Percentiles rank a stretch among this genome's conserved stretches.
phyloP scores from a whole-genome alignment of 2,329 filamentous ascomycete genomes.

The Immersiporthe knoxdaviesiana region DNA sequence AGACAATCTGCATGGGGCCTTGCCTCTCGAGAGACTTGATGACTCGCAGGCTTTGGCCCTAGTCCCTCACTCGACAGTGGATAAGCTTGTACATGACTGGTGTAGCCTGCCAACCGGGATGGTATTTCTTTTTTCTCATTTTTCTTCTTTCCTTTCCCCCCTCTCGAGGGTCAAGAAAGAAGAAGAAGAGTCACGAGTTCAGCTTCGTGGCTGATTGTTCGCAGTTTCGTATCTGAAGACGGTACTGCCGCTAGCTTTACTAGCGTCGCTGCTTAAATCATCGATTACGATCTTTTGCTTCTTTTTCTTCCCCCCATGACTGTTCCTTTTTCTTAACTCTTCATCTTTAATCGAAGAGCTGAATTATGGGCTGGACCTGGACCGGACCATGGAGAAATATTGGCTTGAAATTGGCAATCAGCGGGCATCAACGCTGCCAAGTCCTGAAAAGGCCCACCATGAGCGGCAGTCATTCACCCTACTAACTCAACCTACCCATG shows the following conservation, averaged over 20 bases:
- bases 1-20: background rate
- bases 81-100: background rate
- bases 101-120: background rate
- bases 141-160: background rate
- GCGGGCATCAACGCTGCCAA: constrained; percentile 19
- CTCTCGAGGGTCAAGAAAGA: background rate
- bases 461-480: constrained; percentile 17
- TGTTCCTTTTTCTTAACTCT: background rate
- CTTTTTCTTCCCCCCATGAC: background rate
- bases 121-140: background rate
- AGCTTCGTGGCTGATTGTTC: background rate
- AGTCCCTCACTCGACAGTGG: background rate
- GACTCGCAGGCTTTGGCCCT: background rate
- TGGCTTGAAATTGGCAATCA: constrained; percentile 8
- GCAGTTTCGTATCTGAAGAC: background rate
- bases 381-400: background rate
- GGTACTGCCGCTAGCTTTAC: background rate
- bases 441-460: constrained; percentile 3
- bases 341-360: background rate
- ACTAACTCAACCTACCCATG: constrained; percentile 14
- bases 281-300: background rate
- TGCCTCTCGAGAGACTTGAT: background rate
- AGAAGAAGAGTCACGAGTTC: background rate
- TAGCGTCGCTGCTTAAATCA: background rate
- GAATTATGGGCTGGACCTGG: background rate